Conservation (phyloP, 352 stramenopile genomes). For the Pseudoperonospora humuli region DNA sequence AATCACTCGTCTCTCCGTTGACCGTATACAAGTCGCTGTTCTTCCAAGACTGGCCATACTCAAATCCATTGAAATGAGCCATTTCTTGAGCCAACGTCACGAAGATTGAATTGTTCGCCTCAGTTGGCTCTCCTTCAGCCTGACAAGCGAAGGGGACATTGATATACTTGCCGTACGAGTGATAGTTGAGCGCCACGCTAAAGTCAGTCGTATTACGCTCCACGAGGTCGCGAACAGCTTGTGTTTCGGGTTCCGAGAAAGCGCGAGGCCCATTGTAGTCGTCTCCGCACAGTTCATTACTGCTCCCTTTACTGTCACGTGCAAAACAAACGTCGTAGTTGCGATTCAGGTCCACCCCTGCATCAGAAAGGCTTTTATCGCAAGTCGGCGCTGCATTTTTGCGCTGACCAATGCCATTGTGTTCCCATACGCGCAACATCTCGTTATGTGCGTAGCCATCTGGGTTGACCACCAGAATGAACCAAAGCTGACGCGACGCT, state of each 20-base stretch:
- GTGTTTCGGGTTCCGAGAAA: slow-evolving; percentile 80
- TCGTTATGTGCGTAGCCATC: slow-evolving; percentile 80
- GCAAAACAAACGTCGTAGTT: slow-evolving; percentile 82
- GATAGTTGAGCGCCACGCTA: slow-evolving; percentile 68
- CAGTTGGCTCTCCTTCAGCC: slow-evolving; percentile 34
- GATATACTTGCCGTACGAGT: slow-evolving; percentile 78
- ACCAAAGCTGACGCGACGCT: slow-evolving; percentile 70
- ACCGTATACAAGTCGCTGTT: slow-evolving; percentile 82
- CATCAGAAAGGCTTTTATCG: slow-evolving; percentile 24
- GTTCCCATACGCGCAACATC: slow-evolving; percentile 44
- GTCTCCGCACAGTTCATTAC: slow-evolving; percentile 54
- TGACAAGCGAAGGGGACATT: slow-evolving; percentile 82
- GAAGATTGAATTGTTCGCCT: slow-evolving; percentile 34
- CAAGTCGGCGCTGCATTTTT: slow-evolving; percentile 58
- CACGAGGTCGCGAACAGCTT: slow-evolving; percentile 62
- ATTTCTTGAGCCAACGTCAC: slow-evolving; percentile 55
- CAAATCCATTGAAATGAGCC: slow-evolving; percentile 65
- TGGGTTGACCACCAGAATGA: slow-evolving; percentile 75
- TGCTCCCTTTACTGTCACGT: slow-evolving; percentile 55
- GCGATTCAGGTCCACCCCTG: slow-evolving; percentile 73
- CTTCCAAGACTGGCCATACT: slow-evolving; percentile 73
- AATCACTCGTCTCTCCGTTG: slow-evolving; percentile 84
- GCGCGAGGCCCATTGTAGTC: slow-evolving; percentile 57
- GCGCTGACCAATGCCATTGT: slow-evolving; percentile 40
- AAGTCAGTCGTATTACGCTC: slow-evolving; percentile 44